Evolutionary conservation across 106 monocot genomes (phyloP), one percentile per base, ranked within the genome.

Genomic region (Dioscorea alata): DNA sequence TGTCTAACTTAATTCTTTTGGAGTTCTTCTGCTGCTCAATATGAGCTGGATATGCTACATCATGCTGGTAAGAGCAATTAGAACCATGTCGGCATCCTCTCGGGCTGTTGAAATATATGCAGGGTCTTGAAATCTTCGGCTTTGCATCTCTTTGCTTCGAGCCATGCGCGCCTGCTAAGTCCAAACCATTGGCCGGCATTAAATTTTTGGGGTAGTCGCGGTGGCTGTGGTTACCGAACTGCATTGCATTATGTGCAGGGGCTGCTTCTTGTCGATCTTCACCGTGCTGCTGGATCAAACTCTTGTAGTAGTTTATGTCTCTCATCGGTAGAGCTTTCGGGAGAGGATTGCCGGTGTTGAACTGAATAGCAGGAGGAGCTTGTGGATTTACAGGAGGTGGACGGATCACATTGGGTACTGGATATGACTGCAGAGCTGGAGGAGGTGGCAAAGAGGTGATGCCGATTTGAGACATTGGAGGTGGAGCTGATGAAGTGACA

Each of bases 1-100:
- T 85, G 67, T 88, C 88, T 69, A 97, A 49, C 69, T 85, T 97
- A 57, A 84, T 73, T 69, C 84, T 84, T 65, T 97, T 97, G 13
- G 66, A 24, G 50, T 75, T 76, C 28, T 63, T 76, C n/a, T 62
- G 71, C 15, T 34, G 61, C 65, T 86, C 76, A 4, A 64, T 32
- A 67, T 15, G 49, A 23, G n/a, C 63, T 7, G 74, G 49, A 15
- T 71, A 32, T 17, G 83, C 82, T 21, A 59, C 59, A 70, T 92
- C 92, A 25, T 97, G 97, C 57, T 73, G 64, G 67, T 73, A 97
- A 19, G 72, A 71, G 81, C 97, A 97, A 64, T 64, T 80, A 9
- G 80, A 66, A 6, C 97, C 97, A 49, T 86, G 60, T 42, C 80
- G 50, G 61, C 97, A 97, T 7, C 97, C 97, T 51, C 75, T 86